Evolutionary conservation across 306 rosid genomes (phyloP), one percentile per base, ranked within the genome.

Genomic region (Vicia sativa): DNA sequence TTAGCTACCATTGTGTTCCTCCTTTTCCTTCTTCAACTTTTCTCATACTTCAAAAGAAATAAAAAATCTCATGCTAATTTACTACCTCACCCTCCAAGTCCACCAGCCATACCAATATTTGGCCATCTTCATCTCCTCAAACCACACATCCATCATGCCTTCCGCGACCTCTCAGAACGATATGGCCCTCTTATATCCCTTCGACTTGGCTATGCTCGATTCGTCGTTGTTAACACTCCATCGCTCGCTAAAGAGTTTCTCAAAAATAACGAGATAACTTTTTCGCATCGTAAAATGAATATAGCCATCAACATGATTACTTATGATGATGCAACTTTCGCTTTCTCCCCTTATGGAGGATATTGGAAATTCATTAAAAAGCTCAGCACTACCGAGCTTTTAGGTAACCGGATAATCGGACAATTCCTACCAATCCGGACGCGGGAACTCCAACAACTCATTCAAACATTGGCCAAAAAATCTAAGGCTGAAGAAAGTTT

Each of bases 181-280:
- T 67, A 84, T 48, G 85, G 87, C 0, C 85, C 87, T 43, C 52
- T 87, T 11, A 6, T 87, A 13, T 60, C 46, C 31, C 82, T 87
- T 3, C 62, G 67, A 19, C 57, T 81, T 0, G 87, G 92, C 29
- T 81, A 74, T 0, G 60, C 55, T 4, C 25, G 19, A 2, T 74
- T 85, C 25, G 14, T 79, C 0, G 78, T 82, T 4, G 79, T 57
- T 2, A 74, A 52, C 46, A 65, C 79, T 0, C 79, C 87, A 6
- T 35, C 67, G 3, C 39, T 79, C 0, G 85, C 87, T 1, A 84
- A 73, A 59, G 74, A 81, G 25, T 35, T 84, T 61, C 87, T 87
- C 57, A 77, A 79, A 6, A 46, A 62, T 12, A 50, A 84, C 5
- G 87, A 84, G 12, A 79, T 77, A 9, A 4, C 62, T 1, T 77